Evolutionary conservation across 2,329 filamentous ascomycete species (phyloP).

Genomic region (Coleophoma cylindrospora): DNA sequence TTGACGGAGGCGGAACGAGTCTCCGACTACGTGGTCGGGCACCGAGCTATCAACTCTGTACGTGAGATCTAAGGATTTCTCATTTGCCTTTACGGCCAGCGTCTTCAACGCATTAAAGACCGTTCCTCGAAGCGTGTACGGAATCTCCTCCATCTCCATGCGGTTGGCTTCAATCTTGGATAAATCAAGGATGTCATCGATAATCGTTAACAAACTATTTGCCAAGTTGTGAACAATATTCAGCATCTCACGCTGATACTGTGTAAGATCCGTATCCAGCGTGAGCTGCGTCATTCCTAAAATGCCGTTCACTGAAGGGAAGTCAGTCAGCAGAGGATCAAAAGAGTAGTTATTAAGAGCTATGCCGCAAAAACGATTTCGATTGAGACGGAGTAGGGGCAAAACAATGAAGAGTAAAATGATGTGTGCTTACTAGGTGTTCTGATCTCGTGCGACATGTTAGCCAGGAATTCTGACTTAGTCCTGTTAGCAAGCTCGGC

Average conservation of each 20-base stretch:
- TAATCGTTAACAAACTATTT: slow-evolving; percentile 94
- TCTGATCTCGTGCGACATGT: slow-evolving; percentile 98
- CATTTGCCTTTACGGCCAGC: slow-evolving; percentile 93
- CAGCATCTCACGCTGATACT: slow-evolving; percentile 95
- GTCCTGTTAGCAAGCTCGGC: slow-evolving; percentile 97
- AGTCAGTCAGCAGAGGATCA: background rate
- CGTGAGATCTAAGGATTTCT: slow-evolving; percentile 87
- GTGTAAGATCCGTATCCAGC: slow-evolving; percentile 88
- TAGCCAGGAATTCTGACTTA: slow-evolving; percentile 96
- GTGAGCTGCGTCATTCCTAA: slow-evolving; percentile 98
- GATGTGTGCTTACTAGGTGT: slow-evolving; percentile 64
- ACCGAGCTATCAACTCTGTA: slow-evolving; percentile 92
- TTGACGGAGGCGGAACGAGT: slow-evolving; percentile 92
- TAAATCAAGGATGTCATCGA: slow-evolving; percentile 75
- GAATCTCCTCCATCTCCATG: slow-evolving; percentile 98
- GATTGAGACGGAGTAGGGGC: too few relatives aligned
- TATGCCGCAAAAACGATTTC: too few relatives aligned
- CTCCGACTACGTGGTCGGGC: slow-evolving; percentile 91
- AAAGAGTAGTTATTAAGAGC: background rate
- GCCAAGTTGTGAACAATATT: slow-evolving; percentile 97
- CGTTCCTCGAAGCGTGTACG: slow-evolving; percentile 87
- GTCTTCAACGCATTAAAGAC: slow-evolving; percentile 98
- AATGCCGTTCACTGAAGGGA: slow-evolving; percentile 68
- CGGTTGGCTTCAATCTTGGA: slow-evolving; percentile 89
- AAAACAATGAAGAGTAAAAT: background rate